Evolutionary conservation across 805 yeast genomes (phyloP), one percentile per base, ranked within the genome.

Genomic region (Komagataella mondaviorum): DNA sequence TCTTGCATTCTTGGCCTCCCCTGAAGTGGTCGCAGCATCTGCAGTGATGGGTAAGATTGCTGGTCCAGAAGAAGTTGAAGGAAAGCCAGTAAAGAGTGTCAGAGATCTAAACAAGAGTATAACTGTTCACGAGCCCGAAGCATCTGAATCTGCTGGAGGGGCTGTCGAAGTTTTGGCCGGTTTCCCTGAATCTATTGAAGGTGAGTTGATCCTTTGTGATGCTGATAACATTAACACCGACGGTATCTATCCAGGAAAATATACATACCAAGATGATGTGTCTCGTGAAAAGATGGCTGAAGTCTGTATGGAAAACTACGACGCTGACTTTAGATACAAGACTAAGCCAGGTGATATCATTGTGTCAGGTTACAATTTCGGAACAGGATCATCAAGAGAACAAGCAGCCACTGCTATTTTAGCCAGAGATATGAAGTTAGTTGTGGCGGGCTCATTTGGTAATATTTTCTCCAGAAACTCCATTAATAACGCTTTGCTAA

Each of bases 231-330:
- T 93, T 68, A 93, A 93, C 71, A 93, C 99, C 20, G 99, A 93
- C 66, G 99, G 98, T 62, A 93, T 93, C 53, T 93, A 93, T 65
- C 99, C 99, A 20, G 99, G 99, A 57, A 93, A 93, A 66, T 93
- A 93, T 74, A 93, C 99, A 7, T 93, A 93, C 70, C 98, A 93
- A 71, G 99, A 93, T 67, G 98, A 93, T 64, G 93, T 93, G 48
- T 78, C 97, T 46, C 77, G 85, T 61, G 96, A 88, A 59, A 88
- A 85, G 65, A 93, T 93, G 99, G 99, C 99, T 43, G 86, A 91
- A 68, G 99, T 93, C 48, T 93, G 99, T 72, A 93, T 93, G 99
- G 99, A 93, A 70, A 93, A 93, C 72, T 93, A 93, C 69, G 99
- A 93, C 67, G 65, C 87, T 12, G 96, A 90, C 57, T 93, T 93